Conservation (phyloP, 2,329 filamentous ascomycete species). For the Alternaria gansuensis region DNA sequence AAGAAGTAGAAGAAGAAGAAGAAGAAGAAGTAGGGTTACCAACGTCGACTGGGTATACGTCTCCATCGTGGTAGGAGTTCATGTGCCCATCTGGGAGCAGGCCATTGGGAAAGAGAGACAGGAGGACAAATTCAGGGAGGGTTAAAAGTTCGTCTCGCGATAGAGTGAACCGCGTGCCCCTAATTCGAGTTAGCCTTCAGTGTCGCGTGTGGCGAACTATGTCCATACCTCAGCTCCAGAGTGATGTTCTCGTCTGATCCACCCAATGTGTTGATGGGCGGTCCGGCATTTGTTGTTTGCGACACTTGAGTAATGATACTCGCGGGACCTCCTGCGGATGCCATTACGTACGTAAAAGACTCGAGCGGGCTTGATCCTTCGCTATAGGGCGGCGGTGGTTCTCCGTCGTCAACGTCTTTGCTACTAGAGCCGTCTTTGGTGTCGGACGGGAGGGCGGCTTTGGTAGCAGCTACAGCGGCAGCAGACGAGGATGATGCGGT, state of each 20-base stretch:
- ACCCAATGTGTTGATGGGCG: slow-evolving; percentile 88
- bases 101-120: slow-evolving; percentile 99
- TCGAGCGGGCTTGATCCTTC: slow-evolving; percentile 92
- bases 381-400: slow-evolving; percentile 94
- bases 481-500: slow-evolving; percentile 59
- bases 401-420: slow-evolving; percentile 79
- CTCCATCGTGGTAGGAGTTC: slow-evolving; percentile 89
- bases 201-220: not conserved
- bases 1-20: slow-evolving; percentile 25
- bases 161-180: slow-evolving; percentile 91
- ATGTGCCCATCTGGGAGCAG: slow-evolving; percentile 95
- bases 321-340: slow-evolving; percentile 92
- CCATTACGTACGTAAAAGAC: slow-evolving; percentile 97
- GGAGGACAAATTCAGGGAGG: slow-evolving; percentile 92
- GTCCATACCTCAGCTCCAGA: slow-evolving; percentile 84
- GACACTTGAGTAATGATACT: slow-evolving; percentile 99
- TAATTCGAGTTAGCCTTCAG: slow-evolving; percentile 53
- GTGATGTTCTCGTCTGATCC: slow-evolving; percentile 93
- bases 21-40: slow-evolving; percentile 59
- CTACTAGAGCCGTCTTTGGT: slow-evolving; percentile 76
- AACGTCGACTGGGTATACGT: slow-evolving; percentile 97
- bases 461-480: slow-evolving; percentile 72
- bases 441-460: slow-evolving; percentile 82
- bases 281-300: slow-evolving; percentile 72
- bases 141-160: slow-evolving; percentile 95